Evolutionary conservation across 805 yeast species (phyloP).

Genomic region (Kluyveromyces dobzhanskii): DNA sequence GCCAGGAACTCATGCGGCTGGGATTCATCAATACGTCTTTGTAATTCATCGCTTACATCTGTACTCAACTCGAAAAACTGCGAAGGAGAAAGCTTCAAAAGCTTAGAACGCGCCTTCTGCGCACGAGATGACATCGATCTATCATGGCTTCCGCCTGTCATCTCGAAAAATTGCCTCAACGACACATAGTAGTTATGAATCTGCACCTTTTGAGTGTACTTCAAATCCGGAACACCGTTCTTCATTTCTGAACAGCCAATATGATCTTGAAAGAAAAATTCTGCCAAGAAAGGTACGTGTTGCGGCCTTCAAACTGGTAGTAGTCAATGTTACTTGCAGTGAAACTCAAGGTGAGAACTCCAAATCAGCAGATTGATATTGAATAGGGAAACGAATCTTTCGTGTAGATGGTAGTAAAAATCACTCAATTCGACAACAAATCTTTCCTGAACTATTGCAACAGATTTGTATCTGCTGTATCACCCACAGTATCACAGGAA

Average conservation of each 20-base stretch:
- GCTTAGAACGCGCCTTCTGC: slow-evolving; percentile 75
- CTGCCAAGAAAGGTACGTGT: too few species aligned
- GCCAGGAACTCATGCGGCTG: slow-evolving; percentile 53
- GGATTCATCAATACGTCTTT: slow-evolving; percentile 61
- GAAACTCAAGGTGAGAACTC: too few species aligned
- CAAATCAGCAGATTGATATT: too few species aligned
- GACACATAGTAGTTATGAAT: slow-evolving; percentile 21
- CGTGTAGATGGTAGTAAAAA: too few species aligned
- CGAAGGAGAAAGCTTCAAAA: slow-evolving; percentile 65
- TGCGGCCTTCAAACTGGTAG: too few species aligned
- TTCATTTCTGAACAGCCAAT: background rate
- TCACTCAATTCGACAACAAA: too few species aligned
- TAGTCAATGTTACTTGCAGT: too few species aligned
- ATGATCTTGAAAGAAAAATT: too few species aligned
- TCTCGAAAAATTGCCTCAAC: slow-evolving; percentile 20
- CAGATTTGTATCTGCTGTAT: too few species aligned
- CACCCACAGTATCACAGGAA: too few species aligned
- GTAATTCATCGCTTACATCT: slow-evolving; percentile 89
- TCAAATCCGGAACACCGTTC: background rate
- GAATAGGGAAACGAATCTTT: too few species aligned
- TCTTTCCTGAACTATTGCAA: too few species aligned
- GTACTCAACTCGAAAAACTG: slow-evolving; percentile 89
- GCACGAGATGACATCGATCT: slow-evolving; percentile 43
- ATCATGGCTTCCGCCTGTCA: slow-evolving; percentile 24
- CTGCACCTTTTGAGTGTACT: slow-evolving; percentile 8